phyloP scores from a whole-genome alignment of 345 rosid genomes.

The Lumnitzera racemosa region DNA sequence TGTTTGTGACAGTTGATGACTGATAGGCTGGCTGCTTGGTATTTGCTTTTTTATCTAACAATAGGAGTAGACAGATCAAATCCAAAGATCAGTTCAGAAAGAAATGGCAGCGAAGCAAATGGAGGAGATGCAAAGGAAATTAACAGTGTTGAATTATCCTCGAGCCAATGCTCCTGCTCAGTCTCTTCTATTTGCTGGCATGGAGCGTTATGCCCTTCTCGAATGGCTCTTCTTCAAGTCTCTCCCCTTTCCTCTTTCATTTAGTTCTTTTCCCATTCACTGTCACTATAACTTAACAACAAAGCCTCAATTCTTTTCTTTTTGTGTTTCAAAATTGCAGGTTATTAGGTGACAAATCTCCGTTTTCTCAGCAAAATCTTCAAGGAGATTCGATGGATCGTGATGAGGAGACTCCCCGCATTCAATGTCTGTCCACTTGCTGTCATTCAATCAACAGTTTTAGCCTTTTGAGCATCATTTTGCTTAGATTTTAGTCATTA shows the following conservation, averaged over 20 bases:
- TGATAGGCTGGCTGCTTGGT: too few species aligned
- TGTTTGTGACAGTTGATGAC: too few species aligned
- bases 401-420: conserved; percentile 92
- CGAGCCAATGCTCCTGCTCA: conserved; percentile 92
- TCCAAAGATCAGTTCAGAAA: too few species aligned
- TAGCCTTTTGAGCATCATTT: background rate
- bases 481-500: too few species aligned
- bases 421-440: conserved; percentile 44
- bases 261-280: background rate
- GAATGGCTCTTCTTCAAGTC: conserved; percentile 94
- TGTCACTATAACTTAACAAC: background rate
- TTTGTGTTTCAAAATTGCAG: conserved; percentile 24
- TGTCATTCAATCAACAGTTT: background rate
- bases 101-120: conserved; percentile 48
- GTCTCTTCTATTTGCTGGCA: conserved; percentile 97
- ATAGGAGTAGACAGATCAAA: too few species aligned
- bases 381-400: conserved; percentile 84
- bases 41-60: too few species aligned
- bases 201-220: conserved; percentile 96
- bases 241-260: background rate
- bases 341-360: conserved; percentile 86
- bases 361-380: conserved; percentile 82
- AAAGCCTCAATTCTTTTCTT: background rate
- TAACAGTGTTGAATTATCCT: conserved; percentile 54
- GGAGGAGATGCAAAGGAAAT: conserved; percentile 89